These are phyloP conservation scores for Niveomyces coronatus DNA, from an alignment of 2,329 filamentous ascomycete species.

Conservation along the genomic window DNA sequence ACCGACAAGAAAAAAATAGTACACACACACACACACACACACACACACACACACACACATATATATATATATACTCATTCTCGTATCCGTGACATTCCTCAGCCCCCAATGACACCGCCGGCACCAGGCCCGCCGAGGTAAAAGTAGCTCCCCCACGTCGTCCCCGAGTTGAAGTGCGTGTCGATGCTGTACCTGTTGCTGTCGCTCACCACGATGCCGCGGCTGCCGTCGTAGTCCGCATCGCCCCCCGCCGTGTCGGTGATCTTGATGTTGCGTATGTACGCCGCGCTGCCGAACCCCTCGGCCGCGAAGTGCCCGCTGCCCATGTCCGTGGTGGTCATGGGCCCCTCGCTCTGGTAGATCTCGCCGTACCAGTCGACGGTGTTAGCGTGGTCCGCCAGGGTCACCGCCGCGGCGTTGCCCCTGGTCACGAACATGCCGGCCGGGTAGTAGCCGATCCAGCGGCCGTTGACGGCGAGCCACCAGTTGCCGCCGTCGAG, in stretches of 20 bases:
- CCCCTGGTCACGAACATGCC: conserved; percentile 6
- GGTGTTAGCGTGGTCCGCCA: conserved; percentile 5
- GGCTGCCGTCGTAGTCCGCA: conserved; percentile 9
- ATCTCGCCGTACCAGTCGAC: conserved; percentile 11
- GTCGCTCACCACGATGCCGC: conserved; percentile 6
- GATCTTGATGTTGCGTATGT: conserved; percentile 8
- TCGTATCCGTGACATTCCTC: no score
- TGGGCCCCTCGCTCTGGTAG: conserved; percentile 6
- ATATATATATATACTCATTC: no score
- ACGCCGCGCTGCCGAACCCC: conserved; percentile 9
- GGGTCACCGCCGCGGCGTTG: conserved; percentile 2
- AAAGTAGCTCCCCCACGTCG: conserved; percentile 8
- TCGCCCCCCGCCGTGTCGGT: neutral
- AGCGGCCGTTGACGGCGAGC: conserved; percentile 8
- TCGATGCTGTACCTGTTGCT: conserved; percentile 9
- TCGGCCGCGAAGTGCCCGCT: conserved; percentile 8
- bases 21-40: no score
- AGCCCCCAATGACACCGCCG: conserved; percentile 10
- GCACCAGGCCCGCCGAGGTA: conserved; percentile 10
- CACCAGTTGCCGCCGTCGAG: conserved; percentile 9
- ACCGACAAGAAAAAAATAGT: no score
- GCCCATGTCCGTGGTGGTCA: conserved; percentile 12
- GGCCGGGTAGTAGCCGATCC: conserved; percentile 10
- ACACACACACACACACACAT: no score
- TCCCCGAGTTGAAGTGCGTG: conserved; percentile 7